phyloP scores from a whole-genome alignment of 116 monocot species.

The Cymodocea nodosa region DNA sequence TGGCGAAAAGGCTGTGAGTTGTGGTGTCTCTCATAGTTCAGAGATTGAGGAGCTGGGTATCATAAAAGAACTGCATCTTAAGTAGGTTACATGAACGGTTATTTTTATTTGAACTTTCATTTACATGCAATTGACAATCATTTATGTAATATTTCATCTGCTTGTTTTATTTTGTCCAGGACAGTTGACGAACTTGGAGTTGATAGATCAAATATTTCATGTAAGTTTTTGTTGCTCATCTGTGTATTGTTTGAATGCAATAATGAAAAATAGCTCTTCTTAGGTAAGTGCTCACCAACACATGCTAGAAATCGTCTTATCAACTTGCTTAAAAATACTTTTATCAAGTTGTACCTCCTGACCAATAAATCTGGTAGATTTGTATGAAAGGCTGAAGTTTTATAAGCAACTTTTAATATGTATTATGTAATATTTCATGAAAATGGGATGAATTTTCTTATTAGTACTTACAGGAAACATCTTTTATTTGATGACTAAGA shows the following conservation, averaged over 20 bases:
- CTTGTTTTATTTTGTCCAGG: conserved; percentile 34
- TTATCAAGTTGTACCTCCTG: no score
- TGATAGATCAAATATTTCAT: conserved; percentile 46
- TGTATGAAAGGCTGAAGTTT: no score
- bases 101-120: background rate
- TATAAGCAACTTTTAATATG: no score
- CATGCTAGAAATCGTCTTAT: no score
- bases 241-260: background rate
- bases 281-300: no score
- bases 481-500: no score
- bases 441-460: no score
- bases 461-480: no score
- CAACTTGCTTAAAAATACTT: no score
- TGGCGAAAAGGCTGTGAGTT: conserved; percentile 79
- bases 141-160: background rate
- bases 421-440: no score
- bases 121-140: background rate
- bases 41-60: conserved; percentile 64
- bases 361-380: no score
- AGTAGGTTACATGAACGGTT: conserved; percentile 18
- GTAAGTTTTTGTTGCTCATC: conserved; percentile 21
- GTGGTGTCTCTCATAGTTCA: conserved; percentile 61
- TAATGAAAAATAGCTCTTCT: no score
- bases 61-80: conserved; percentile 71
- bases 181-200: conserved; percentile 76